Evolutionary conservation across 306 rosid species (phyloP), one percentile per base, ranked within the genome.

Genomic region (Dalbergia cultrata): DNA sequence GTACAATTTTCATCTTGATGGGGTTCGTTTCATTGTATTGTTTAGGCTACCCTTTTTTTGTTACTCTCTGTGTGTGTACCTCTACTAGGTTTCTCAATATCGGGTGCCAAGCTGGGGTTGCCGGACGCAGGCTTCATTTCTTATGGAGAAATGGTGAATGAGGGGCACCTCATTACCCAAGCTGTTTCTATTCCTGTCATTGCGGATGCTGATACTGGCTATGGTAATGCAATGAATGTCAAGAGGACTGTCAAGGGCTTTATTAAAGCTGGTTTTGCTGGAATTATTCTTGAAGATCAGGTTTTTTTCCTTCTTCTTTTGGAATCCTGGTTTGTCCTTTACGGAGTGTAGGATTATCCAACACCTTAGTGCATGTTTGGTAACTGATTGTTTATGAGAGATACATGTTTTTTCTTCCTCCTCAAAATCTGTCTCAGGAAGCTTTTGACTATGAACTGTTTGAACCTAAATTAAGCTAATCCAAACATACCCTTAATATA

Each of bases 251-350:
- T 92, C 44, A 91, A 89, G 87, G 95, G 97, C 47, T 95, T 86
- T 16, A 88, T 95, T 41, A 66, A 74, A 70, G 97, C 97, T 21
- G 97, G 98, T 54, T 91, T 95, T 52, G 93, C 97, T 0, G 97
- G 98, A 80, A 90, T 95, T 56, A 26, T 95, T 69, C 91, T 92
- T 14, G 98, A 92, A 89, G 97, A 91, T 82, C 98, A 92, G 97
- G 97, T 93, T 18, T 67, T 17, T 26, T n/a, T 67, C 37, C 16
- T 34, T 13, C 7, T 13, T 35, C 41, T 37, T 37, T 37, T 37
- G 41, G 41, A 37, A 37, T 37, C 1, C 7, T 37, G 41, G 5
- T 37, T 37, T 37, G 41, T 37, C 7, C 41, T 37, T 37, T 37
- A 37, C 5, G 7, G 8, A 37, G 5, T 37, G 41, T 37, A 37